A percentile compares a stretch with the other conserved stretches of the same genome.
These are phyloP conservation scores for Leucocoprinus sp. DNA, from an alignment of 768 basidiomycete species.

Conservation along the genomic window DNA sequence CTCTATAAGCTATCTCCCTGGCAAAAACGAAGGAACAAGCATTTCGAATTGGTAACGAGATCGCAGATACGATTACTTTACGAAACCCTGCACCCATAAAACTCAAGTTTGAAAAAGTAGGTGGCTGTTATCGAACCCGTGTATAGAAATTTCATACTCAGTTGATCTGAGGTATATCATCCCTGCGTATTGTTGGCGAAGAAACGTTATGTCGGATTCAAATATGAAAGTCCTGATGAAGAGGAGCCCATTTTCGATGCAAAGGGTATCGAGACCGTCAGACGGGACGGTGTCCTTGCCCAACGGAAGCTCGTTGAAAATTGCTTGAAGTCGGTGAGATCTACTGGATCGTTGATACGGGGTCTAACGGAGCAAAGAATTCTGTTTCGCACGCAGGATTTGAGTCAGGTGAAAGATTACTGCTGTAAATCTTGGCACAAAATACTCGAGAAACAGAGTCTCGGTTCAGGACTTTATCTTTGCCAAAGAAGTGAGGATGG, in stretches of 20 bases:
- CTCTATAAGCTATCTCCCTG: constrained; percentile 55
- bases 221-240: constrained; percentile 82
- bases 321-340: constrained; percentile 63
- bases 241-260: constrained; percentile 80
- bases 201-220: constrained; percentile 97
- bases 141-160: not conserved
- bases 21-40: constrained; percentile 91
- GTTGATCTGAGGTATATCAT: constrained; percentile 69
- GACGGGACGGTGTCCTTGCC: constrained; percentile 85
- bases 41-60: constrained; percentile 87
- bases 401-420: constrained; percentile 85
- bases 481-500: constrained; percentile 88
- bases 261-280: constrained; percentile 95
- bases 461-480: constrained; percentile 93
- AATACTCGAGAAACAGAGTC: constrained; percentile 68
- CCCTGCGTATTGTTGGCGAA: constrained; percentile 96
- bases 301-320: constrained; percentile 90
- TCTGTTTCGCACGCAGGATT: constrained; percentile 82
- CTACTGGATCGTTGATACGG: not conserved
- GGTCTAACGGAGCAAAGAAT: constrained; percentile 42
- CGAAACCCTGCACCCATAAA: constrained; percentile 88
- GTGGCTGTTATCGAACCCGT: constrained; percentile 26
- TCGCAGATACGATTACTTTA: constrained; percentile 79
- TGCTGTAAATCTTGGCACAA: constrained; percentile 80
- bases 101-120: constrained; percentile 89